Conservation (phyloP, 768 basidiomycete species). For the Multifurca ochricompacta region DNA sequence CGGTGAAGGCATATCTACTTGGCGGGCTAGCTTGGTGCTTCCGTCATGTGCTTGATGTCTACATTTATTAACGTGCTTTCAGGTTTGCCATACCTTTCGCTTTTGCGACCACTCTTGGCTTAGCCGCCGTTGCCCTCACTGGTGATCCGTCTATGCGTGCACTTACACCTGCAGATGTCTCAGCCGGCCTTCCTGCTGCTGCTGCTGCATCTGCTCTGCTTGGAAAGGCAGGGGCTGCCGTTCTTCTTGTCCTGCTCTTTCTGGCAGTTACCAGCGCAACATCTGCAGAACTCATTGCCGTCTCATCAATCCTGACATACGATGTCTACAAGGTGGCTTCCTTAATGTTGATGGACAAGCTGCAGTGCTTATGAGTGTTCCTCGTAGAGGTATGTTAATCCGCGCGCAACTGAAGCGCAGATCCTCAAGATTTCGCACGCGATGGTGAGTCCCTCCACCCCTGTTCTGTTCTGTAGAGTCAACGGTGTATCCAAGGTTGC, state of each 20-base stretch:
- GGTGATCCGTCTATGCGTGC: conserved; percentile 45
- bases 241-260: conserved; percentile 76
- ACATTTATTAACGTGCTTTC: not conserved
- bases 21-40: conserved; percentile 81
- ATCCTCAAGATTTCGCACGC: conserved; percentile 61
- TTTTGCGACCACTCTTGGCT: conserved; percentile 81
- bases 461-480: not conserved
- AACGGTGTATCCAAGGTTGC: conserved; percentile 39
- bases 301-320: conserved; percentile 75
- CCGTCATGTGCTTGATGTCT: not conserved
- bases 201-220: conserved; percentile 78
- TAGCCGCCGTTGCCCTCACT: conserved; percentile 80
- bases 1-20: conserved; percentile 84
- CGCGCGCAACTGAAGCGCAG: conserved; percentile 65
- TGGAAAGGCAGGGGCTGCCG: conserved; percentile 70
- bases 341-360: not conserved
- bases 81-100: conserved; percentile 84
- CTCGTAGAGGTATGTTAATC: conserved; percentile 67
- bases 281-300: conserved; percentile 87
- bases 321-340: conserved; percentile 67
- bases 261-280: conserved; percentile 81
- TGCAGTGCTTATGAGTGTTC: not conserved
- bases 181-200: conserved; percentile 81
- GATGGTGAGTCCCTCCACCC: conserved; percentile 36
- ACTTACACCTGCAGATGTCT: conserved; percentile 56